A percentile compares a stretch with the other conserved stretches of the same genome.
phyloP scores from a whole-genome alignment of 306 rosid species.

The Citrullus colocynthis region DNA sequence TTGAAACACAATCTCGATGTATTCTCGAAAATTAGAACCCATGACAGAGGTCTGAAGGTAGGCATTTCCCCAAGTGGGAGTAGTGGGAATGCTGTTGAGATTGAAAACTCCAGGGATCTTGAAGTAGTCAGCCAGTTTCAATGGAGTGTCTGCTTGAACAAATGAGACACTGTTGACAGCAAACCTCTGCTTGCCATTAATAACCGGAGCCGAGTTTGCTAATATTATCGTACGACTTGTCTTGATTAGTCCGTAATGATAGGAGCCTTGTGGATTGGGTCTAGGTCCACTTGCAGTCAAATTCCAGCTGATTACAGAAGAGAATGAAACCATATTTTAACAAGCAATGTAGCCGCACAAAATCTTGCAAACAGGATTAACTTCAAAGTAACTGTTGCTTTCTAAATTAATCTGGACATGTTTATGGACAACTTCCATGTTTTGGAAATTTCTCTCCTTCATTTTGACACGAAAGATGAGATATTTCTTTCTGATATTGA shows the following conservation, averaged over 20 bases:
- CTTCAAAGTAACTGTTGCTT: not conserved
- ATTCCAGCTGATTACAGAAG: conserved; percentile 43
- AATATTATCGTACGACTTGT: conserved; percentile 68
- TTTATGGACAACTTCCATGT: not conserved
- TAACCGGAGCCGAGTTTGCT: conserved; percentile 64
- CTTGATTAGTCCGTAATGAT: conserved; percentile 76
- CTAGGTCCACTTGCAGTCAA: conserved; percentile 96
- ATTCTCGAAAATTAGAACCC: conserved; percentile 68
- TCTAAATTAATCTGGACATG: not conserved
- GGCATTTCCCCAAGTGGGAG: conserved; percentile 47
- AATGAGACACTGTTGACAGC: conserved; percentile 82
- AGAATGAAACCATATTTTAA: not conserved
- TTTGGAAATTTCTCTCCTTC: not conserved
- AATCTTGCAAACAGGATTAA: not conserved
- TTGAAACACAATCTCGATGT: conserved; percentile 82
- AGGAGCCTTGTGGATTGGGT: conserved; percentile 97
- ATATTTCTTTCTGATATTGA: not conserved
- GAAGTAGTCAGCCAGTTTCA: conserved; percentile 81
- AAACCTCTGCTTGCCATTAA: conserved; percentile 88
- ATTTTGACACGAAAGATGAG: not conserved
- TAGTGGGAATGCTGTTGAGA: conserved; percentile 59
- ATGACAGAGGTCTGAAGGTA: conserved; percentile 83
- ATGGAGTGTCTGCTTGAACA: conserved; percentile 59
- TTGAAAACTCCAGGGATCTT: conserved; percentile 68
- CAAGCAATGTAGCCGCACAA: not conserved